These are phyloP conservation scores for Vanrija sp. DNA, from an alignment of 1,284 basidiomycete genomes.

Conservation along the genomic window DNA sequence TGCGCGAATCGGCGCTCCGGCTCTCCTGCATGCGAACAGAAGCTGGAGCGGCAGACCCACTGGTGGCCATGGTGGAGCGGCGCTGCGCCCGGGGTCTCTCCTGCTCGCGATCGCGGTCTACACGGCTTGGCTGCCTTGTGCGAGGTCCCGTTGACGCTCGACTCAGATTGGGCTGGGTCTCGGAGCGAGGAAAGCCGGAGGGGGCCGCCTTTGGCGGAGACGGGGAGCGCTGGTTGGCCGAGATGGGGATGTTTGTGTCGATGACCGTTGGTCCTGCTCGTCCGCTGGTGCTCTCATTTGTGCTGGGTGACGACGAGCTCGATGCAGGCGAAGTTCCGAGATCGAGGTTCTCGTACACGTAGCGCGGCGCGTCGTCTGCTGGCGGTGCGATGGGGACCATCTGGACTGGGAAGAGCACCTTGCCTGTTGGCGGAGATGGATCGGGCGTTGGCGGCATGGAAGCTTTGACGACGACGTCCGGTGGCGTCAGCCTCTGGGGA, in stretches of 20 bases:
- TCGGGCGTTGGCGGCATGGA: conserved; percentile 32
- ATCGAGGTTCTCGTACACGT: too few relatives aligned
- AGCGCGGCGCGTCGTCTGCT: conserved; percentile 13
- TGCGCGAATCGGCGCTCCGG: conserved; percentile 29
- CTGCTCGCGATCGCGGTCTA: conserved; percentile 1
- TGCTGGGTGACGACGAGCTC: conserved; percentile 4
- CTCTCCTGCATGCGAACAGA: conserved; percentile 38
- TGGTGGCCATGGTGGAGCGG: conserved; percentile 20
- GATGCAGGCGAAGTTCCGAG: conserved; percentile 4
- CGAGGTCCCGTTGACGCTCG: conserved; percentile 1
- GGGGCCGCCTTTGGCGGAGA: conserved; percentile 8
- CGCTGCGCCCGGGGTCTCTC: conserved; percentile 13
- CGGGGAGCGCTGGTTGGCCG: not conserved
- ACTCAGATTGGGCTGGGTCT: conserved; percentile 9
- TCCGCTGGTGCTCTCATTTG: conserved; percentile 1
- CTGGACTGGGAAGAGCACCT: conserved; percentile 23
- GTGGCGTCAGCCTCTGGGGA: conserved; percentile 1
- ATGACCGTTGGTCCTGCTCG: conserved; percentile 9
- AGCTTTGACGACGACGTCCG: conserved; percentile 20
- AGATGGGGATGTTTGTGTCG: conserved; percentile 5
- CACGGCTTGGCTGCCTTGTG: not conserved
- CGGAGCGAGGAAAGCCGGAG: not conserved
- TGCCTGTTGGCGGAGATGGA: conserved; percentile 26
- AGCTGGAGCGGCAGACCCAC: conserved; percentile 25
- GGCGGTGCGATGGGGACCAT: conserved; percentile 34